Conservation (phyloP, 345 rosid species). For the Tarenaya hassleriana region DNA sequence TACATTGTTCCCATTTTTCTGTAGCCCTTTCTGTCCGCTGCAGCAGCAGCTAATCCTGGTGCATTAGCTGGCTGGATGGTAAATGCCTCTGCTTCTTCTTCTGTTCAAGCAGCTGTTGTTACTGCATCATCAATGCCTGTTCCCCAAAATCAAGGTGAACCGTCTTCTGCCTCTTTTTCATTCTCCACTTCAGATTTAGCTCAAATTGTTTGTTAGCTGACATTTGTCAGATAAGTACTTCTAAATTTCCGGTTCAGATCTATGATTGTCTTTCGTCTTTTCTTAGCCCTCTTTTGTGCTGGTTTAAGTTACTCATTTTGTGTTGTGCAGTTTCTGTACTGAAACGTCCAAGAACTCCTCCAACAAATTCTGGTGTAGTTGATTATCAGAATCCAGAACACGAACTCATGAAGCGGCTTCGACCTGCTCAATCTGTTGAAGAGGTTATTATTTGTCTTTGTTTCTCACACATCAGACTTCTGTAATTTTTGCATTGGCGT, state of each 20-base stretch:
- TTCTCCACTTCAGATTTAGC: too few species aligned
- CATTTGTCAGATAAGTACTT: conserved; percentile 1
- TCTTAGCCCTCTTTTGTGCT: not conserved
- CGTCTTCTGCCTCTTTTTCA: too few species aligned
- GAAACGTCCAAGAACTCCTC: conserved; percentile 72
- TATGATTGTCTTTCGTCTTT: not conserved
- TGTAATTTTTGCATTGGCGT: too few species aligned
- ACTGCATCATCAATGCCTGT: conserved; percentile 69
- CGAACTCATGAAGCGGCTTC: conserved; percentile 72
- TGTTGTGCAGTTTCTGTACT: conserved; percentile 38
- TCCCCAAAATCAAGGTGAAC: conserved; percentile 72
- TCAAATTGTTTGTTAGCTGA: too few species aligned
- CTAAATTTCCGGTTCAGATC: not conserved
- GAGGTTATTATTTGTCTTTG: conserved; percentile 40
- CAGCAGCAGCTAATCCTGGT: conserved; percentile 43
- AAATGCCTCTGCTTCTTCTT: conserved; percentile 73
- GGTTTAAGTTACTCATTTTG: conserved; percentile 11
- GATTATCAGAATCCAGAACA: conserved; percentile 85
- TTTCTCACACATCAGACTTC: too few species aligned
- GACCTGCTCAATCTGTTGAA: conserved; percentile 64
- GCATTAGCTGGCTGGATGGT: conserved; percentile 75
- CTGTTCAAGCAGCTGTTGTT: conserved; percentile 84
- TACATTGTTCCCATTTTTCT: conserved; percentile 2
- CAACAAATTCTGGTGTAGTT: conserved; percentile 52
- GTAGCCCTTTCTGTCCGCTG: conserved; percentile 68